phyloP scores from a whole-genome alignment of 228 moss, liverwort and hornwort species.

The Sphagnum magellanicum region DNA sequence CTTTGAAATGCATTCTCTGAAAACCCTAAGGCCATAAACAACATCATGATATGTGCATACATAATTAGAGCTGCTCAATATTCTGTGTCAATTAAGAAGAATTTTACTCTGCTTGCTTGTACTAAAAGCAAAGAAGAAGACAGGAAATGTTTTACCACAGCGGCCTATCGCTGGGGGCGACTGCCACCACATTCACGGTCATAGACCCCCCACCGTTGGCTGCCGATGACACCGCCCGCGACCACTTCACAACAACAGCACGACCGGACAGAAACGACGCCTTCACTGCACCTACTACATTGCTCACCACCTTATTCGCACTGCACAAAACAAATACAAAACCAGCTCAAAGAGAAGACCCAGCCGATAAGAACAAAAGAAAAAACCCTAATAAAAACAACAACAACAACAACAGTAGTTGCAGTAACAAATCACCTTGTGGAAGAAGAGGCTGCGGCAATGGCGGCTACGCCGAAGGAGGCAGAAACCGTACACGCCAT shows the following conservation, averaged over 20 bases:
- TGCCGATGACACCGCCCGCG: constrained; percentile 20
- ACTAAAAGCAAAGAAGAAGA: too few species aligned
- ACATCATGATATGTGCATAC: too few species aligned
- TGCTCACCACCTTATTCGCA: constrained; percentile 51
- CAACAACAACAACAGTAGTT: background rate
- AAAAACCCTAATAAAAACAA: background rate
- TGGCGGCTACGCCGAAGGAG: constrained; percentile 52
- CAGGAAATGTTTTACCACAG: constrained; percentile 43
- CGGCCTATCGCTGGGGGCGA: constrained; percentile 39
- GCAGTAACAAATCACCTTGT: constrained; percentile 20
- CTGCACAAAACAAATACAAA: constrained; percentile 20
- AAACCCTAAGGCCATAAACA: too few species aligned
- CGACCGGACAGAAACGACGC: constrained; percentile 62
- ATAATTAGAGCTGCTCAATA: too few species aligned
- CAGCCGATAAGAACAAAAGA: background rate
- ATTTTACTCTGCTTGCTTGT: too few species aligned
- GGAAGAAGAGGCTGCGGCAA: constrained; percentile 50
- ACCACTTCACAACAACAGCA: constrained; percentile 49
- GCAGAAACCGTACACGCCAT: constrained; percentile 93
- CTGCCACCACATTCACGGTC: constrained; percentile 21
- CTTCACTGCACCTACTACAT: constrained; percentile 42
- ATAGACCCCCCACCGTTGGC: constrained; percentile 33
- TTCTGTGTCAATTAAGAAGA: too few species aligned
- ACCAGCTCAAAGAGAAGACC: background rate
- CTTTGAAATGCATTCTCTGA: too few species aligned